Percentiles rank a stretch among this genome's conserved stretches.
These are phyloP conservation scores for Cyberlindnera lachancei DNA, from an alignment of 805 yeast species.

Conservation along the genomic window DNA sequence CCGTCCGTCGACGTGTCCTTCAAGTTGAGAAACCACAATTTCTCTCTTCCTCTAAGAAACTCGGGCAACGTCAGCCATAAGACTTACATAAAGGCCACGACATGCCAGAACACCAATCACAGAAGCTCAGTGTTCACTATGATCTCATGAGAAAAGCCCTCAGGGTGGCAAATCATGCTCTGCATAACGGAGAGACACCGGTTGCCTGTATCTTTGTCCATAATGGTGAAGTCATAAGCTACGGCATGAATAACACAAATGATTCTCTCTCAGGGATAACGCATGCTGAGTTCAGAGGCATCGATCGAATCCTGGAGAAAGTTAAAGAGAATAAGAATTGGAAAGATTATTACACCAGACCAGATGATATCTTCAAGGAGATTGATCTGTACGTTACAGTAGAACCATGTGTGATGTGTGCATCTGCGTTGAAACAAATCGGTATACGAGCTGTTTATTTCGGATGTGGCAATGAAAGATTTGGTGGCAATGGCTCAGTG, in stretches of 20 bases:
- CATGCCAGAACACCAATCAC: no score
- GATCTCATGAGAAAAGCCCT: slow-evolving; percentile 45
- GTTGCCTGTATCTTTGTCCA: slow-evolving; percentile 74
- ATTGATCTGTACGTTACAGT: slow-evolving; percentile 85
- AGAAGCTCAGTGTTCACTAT: no score
- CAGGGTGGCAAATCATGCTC: slow-evolving; percentile 54
- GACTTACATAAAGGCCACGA: no score
- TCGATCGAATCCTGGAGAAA: slow-evolving; percentile 40
- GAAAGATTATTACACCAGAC: slow-evolving; percentile 13
- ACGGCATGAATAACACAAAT: slow-evolving; percentile 84
- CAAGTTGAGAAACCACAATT: no score
- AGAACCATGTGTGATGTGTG: slow-evolving; percentile 98
- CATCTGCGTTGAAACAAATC: slow-evolving; percentile 78
- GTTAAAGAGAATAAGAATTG: slow-evolving; percentile 18
- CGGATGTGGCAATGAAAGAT: slow-evolving; percentile 92
- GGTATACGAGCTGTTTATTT: slow-evolving; percentile 68
- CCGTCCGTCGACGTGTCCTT: no score
- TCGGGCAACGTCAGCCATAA: no score
- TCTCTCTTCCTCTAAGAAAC: no score
- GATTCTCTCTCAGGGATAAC: slow-evolving; percentile 76
- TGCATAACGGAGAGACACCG: slow-evolving; percentile 69
- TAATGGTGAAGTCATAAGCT: slow-evolving; percentile 48
- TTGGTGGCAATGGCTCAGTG: slow-evolving; percentile 95
- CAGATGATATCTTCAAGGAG: slow-evolving; percentile 37
- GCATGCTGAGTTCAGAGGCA: slow-evolving; percentile 90